Percentiles rank a stretch among this genome's conserved stretches.
Conservation (phyloP, 352 stramenopile species). For the Blastocystis sp. region DNA sequence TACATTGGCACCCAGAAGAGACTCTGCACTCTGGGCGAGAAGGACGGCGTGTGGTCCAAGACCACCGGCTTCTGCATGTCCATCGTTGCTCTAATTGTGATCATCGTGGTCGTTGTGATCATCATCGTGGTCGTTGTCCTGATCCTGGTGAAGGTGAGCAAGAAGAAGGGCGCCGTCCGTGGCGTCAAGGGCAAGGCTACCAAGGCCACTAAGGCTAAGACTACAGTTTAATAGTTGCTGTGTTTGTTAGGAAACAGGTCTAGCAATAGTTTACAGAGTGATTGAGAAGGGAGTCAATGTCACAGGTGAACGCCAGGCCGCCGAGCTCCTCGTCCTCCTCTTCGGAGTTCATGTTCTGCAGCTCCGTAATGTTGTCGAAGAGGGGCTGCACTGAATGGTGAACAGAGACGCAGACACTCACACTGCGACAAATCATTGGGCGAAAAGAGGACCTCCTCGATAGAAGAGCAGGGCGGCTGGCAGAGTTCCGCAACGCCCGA, state of each 20-base stretch:
- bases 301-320: conserved; percentile 33
- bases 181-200: conserved; percentile 14
- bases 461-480: background rate
- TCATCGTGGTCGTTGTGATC: background rate
- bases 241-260: conserved; percentile 27
- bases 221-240: conserved; percentile 1
- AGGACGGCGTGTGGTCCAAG: conserved; percentile 10
- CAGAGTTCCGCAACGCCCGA: background rate
- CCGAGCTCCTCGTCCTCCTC: background rate
- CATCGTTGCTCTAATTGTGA: background rate
- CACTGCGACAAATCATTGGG: conserved; percentile 5
- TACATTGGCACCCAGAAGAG: conserved; percentile 8
- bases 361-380: conserved; percentile 27
- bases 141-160: conserved; percentile 8
- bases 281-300: background rate
- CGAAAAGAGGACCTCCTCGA: conserved; percentile 57
- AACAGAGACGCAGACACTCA: background rate
- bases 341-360: conserved; percentile 14
- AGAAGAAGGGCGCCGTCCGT: background rate
- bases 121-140: background rate
- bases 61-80: conserved; percentile 11
- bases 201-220: background rate
- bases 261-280: background rate
- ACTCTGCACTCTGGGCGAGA: conserved; percentile 3
- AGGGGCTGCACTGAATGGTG: conserved; percentile 1